Evolutionary conservation across 805 yeast genomes (phyloP).

Genomic region (Debaryomyces hansenii): DNA sequence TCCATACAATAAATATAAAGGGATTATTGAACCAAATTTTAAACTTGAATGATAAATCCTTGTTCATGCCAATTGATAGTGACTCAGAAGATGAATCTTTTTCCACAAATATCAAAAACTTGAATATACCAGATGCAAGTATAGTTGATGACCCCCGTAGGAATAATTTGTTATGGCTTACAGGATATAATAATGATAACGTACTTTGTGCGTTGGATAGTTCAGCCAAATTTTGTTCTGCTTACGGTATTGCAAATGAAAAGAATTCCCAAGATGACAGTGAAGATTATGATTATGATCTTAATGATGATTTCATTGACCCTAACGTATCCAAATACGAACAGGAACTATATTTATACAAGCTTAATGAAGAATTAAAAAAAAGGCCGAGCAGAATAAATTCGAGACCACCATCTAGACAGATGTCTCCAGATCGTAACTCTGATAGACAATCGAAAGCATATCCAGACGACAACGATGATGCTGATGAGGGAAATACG

Average conservation of each 20-base stretch:
- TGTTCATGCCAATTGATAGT: slow-evolving; percentile 1
- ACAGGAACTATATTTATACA: slow-evolving; percentile 1
- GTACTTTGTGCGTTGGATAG: slow-evolving; percentile 29
- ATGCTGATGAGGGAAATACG: too few species aligned
- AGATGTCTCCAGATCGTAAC: neutral
- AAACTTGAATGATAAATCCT: slow-evolving; percentile 9
- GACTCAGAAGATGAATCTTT: neutral
- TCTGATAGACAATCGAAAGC: too few species aligned
- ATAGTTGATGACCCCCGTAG: neutral
- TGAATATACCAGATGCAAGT: slow-evolving; percentile 1
- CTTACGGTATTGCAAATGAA: slow-evolving; percentile 20
- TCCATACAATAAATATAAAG: slow-evolving; percentile 31
- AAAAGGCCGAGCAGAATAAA: neutral
- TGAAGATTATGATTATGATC: slow-evolving; percentile 1
- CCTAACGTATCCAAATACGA: slow-evolving; percentile 2
- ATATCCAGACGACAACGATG: too few species aligned
- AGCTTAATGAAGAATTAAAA: neutral
- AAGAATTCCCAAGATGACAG: neutral
- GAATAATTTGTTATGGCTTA: neutral
- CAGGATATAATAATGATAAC: slow-evolving; percentile 24
- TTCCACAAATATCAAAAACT: neutral
- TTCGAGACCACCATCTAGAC: neutral
- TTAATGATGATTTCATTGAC: neutral
- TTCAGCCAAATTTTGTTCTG: slow-evolving; percentile 25
- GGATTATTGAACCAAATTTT: slow-evolving; percentile 27